Percentiles rank a stretch among this genome's conserved stretches.
Conservation (phyloP, 345 rosid species). For the Syzygium aromaticum region DNA sequence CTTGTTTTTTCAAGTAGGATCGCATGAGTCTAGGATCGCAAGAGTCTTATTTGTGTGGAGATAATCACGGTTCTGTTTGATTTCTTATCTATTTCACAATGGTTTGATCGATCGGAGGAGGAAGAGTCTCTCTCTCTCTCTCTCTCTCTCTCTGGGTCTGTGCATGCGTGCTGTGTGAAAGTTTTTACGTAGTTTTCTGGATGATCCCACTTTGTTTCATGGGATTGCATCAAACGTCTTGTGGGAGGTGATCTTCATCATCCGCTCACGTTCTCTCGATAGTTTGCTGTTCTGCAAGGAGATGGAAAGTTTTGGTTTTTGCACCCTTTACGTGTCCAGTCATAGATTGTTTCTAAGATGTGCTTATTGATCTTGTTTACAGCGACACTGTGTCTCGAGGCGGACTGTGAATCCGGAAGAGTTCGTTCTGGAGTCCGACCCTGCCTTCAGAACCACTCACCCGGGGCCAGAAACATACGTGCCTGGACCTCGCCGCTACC, state of each 20-base stretch:
- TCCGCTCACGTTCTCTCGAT: not conserved
- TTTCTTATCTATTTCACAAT: not conserved
- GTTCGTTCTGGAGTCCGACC: conserved; percentile 35
- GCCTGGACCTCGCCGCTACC: conserved; percentile 48
- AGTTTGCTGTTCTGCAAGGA: not conserved
- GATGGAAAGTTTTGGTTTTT: not conserved
- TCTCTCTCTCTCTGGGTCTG: not conserved
- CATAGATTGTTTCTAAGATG: not conserved
- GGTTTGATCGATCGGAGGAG: not conserved
- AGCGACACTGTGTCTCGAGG: conserved; percentile 41
- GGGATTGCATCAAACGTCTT: not conserved
- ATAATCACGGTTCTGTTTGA: not conserved
- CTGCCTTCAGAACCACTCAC: conserved; percentile 19
- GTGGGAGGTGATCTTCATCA: not conserved
- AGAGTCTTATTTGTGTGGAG: not conserved
- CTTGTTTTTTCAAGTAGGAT: not conserved
- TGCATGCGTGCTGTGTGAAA: not conserved
- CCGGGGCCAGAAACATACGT: conserved; percentile 26
- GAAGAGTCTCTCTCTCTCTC: not conserved
- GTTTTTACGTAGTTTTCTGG: not conserved
- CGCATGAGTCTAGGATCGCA: not conserved
- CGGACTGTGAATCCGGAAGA: conserved; percentile 38
- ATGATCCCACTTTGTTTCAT: not conserved
- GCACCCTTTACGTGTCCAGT: not conserved
- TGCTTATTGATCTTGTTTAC: conserved; percentile 11